Evolutionary conservation across 75 land plant genomes (phyloP), one percentile per base, ranked within the genome.

Genomic region (Pinus albicaulis): DNA sequence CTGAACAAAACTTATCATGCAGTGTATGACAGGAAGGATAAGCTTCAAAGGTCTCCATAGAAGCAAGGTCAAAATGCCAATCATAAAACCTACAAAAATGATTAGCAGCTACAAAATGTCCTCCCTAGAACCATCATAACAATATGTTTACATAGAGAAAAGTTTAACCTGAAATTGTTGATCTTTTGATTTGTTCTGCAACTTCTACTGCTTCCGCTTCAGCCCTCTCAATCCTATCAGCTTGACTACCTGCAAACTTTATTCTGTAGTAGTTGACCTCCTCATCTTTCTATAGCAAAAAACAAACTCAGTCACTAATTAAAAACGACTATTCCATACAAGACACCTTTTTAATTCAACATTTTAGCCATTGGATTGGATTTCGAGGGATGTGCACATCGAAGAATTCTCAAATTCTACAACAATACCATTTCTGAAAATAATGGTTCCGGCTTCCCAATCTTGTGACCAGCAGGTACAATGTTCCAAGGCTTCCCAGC

Each of bases 181-280:
- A 70, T 38, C 69, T 79, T 73, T 89, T 86, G 15, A 89, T 68
- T 75, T 88, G 72, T 22, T 82, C 89, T 23, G 87, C 89, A 38
- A 83, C 57, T 56, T 82, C 82, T 41, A 75, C 66, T 48, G 90
- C 87, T 74, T 85, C 89, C 71, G 87, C 87, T 73, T 81, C 90
- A 55, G 87, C 84, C 28, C 73, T 77, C 58, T 68, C 82, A 72
- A 80, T 86, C 66, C 99, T 86, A 25, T 97, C 98, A 78, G 95
- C 92, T 81, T 97, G 99, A 84, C 94, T 91, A 57, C 99, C 99
- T 23, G 98, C 88, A 87, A 90, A 97, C 72, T 76, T 90, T 12
- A 72, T 56, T 26, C 95, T 80, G 81, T 84, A 95, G 13, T 36
- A 52, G 48, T 89, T 90, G 13, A 95, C 86, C 53, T 89, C 89